Percentiles rank a stretch among this genome's conserved stretches.
These are phyloP conservation scores for Phytophthora chlamydospora DNA, from an alignment of 352 stramenopile species.

Conservation along the genomic window DNA sequence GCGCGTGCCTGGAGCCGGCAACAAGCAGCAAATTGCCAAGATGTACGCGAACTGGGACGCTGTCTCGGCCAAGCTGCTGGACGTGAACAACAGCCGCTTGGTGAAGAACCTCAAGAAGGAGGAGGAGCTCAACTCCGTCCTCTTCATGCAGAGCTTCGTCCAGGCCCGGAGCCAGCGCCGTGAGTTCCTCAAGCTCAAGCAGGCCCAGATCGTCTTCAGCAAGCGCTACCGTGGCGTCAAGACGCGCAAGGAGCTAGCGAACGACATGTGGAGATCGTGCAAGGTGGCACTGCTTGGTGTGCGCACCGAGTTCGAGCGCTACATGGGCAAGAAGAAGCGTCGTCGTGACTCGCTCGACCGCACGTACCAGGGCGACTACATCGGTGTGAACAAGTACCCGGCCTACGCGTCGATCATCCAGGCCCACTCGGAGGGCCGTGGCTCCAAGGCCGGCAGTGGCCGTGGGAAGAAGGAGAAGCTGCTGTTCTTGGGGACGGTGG, in stretches of 20 bases:
- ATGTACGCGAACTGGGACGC: slow-evolving; percentile 71
- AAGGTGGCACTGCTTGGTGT: slow-evolving; percentile 78
- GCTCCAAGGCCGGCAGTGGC: slow-evolving; percentile 27
- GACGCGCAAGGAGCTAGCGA: slow-evolving; percentile 73
- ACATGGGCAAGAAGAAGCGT: slow-evolving; percentile 86
- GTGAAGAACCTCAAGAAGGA: slow-evolving; percentile 57
- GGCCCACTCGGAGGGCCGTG: slow-evolving; percentile 41
- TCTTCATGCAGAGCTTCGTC: slow-evolving; percentile 82
- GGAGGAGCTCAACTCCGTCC: slow-evolving; percentile 69
- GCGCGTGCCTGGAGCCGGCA: slow-evolving; percentile 53
- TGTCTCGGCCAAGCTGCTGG: slow-evolving; percentile 59
- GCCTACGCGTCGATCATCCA: slow-evolving; percentile 72
- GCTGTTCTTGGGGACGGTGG: slow-evolving; percentile 69
- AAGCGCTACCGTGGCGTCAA: slow-evolving; percentile 80
- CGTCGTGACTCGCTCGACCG: slow-evolving; percentile 81
- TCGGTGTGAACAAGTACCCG: slow-evolving; percentile 73
- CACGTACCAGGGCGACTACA: slow-evolving; percentile 79
- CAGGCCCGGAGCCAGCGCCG: slow-evolving; percentile 55
- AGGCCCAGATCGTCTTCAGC: slow-evolving; percentile 75
- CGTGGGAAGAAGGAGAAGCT: slow-evolving; percentile 56
- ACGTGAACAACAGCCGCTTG: slow-evolving; percentile 49
- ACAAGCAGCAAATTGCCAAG: slow-evolving; percentile 59
- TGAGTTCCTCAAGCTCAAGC: slow-evolving; percentile 60
- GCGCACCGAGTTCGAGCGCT: slow-evolving; percentile 85
- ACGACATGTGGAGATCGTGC: slow-evolving; percentile 72